These are phyloP conservation scores for Bertia moriformis DNA, from an alignment of 2,329 filamentous ascomycete genomes.

Conservation along the genomic window DNA sequence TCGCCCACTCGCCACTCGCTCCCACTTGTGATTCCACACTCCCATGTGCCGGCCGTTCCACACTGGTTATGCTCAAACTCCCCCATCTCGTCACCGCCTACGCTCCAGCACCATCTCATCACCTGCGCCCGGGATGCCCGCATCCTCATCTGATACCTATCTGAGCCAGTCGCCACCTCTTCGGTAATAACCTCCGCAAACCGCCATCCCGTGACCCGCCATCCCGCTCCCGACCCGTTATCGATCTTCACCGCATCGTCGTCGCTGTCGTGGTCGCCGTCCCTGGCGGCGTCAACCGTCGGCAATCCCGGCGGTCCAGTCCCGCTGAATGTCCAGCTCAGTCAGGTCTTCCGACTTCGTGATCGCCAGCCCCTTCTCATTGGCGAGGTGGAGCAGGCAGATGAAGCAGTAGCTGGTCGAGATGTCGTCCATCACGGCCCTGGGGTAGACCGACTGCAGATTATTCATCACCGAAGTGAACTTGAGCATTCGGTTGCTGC, in stretches of 20 bases:
- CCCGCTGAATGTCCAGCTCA: conserved; percentile 46
- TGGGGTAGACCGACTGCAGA: conserved; percentile 72
- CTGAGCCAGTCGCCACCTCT: neutral
- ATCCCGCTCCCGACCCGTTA: neutral
- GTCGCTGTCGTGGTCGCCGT: too few species aligned
- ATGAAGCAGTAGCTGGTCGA: too few species aligned
- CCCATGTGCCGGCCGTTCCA: too few species aligned
- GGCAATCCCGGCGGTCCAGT: conserved; percentile 42
- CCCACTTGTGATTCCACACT: too few species aligned
- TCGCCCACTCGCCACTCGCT: too few species aligned
- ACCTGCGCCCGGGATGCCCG: too few species aligned
- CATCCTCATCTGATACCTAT: neutral
- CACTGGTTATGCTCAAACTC: too few species aligned
- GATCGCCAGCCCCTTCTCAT: conserved; percentile 78
- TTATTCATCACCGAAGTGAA: conserved; percentile 90
- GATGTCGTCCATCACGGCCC: conserved; percentile 78
- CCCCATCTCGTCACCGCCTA: too few species aligned
- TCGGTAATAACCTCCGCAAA: neutral
- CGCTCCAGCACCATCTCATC: too few species aligned
- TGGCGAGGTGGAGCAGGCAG: conserved; percentile 75
- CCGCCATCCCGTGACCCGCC: neutral
- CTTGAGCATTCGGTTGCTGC: conserved; percentile 45
- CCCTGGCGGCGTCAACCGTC: conserved; percentile 25
- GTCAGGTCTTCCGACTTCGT: conserved; percentile 42
- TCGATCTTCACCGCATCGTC: conserved; percentile 1